Evolutionary conservation across 495 filamentous ascomycete genomes (phyloP), one percentile per base, ranked within the genome.

Genomic region (Penicillium coffeae): DNA sequence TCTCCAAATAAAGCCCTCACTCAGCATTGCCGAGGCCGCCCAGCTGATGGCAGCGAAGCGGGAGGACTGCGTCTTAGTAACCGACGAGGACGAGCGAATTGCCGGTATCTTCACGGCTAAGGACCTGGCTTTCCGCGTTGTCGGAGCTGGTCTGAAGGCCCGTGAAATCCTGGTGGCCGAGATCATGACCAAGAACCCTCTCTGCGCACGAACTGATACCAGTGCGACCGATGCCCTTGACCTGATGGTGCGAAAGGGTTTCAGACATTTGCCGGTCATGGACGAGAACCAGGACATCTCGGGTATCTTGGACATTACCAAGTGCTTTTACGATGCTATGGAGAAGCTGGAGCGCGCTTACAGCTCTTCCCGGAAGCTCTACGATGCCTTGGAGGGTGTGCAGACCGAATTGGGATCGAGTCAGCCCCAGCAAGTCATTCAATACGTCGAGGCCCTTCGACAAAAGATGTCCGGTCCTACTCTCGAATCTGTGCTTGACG

Each of bases 311-410:
- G 93, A 98, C 75, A 98, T 98, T 61, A 98, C 93, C 21, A 98
- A 97, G 71, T 98, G 93, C 72, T 98, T 98, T 71, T 98, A 98
- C 66, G 93, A 98, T 73, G 93, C 93, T 35, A 98, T 98, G 93
- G 93, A 98, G 75, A 98, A 98, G 71, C 68, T 98, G 49, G 93
- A 98, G 69, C 84, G 93, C 39, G 94, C 93, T 15, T 98, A 98
- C 68, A 87, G 88, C 62, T 97, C 94, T 33, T 97, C 94, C 13
- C 79, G 92, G 38, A 93, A 96, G 64, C 78, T 98, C 10, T 97
- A 98, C 64, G 93, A 96, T 75, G 93, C 93, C 27, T 74, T 98
- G 52, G 94, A 98, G 66, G 93, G 93, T 64, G 93, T 98, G n/a
- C 93, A 98, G 73, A 95, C 92, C 2, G 93, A 98, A 63, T 77